These are phyloP conservation scores for Trichoderma arundinaceum DNA, from an alignment of 2,329 filamentous ascomycete genomes.

Conservation along the genomic window DNA sequence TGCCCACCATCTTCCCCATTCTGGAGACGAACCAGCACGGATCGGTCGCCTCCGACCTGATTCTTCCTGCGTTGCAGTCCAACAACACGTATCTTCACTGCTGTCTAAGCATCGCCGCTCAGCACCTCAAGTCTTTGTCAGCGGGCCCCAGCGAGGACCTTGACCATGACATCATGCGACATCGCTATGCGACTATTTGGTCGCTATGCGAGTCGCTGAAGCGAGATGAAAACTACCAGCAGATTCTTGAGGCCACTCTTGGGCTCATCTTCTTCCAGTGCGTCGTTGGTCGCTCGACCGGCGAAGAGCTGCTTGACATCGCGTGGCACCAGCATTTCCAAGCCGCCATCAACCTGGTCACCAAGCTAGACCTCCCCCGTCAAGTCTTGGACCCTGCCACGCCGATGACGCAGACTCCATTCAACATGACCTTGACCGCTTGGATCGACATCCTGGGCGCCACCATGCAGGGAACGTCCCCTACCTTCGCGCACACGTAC, in stretches of 20 bases:
- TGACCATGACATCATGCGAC: slow-evolving; percentile 88
- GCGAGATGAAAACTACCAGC: slow-evolving; percentile 78
- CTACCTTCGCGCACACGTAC: slow-evolving; percentile 92
- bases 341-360: slow-evolving; percentile 82
- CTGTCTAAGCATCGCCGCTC: slow-evolving; percentile 89
- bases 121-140: slow-evolving; percentile 81
- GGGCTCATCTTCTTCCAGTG: slow-evolving; percentile 97
- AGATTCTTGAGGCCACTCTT: slow-evolving; percentile 89
- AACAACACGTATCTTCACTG: slow-evolving; percentile 96
- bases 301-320: slow-evolving; percentile 87
- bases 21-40: slow-evolving; percentile 89
- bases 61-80: slow-evolving; percentile 84
- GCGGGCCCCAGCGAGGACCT: slow-evolving; percentile 72
- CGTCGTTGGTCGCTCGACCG: slow-evolving; percentile 77
- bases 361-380: slow-evolving; percentile 79
- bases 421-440: slow-evolving; percentile 92
- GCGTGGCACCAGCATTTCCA: slow-evolving; percentile 98
- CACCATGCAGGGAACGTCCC: slow-evolving; percentile 86
- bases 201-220: slow-evolving; percentile 83
- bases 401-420: slow-evolving; percentile 66
- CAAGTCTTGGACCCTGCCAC: slow-evolving; percentile 67
- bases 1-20: slow-evolving; percentile 89
- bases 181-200: slow-evolving; percentile 86
- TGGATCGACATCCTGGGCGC: slow-evolving; percentile 98
- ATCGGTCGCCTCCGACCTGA: slow-evolving; percentile 77